phyloP scores from a whole-genome alignment of 495 filamentous ascomycete species.

The Penicillium waksmanii region DNA sequence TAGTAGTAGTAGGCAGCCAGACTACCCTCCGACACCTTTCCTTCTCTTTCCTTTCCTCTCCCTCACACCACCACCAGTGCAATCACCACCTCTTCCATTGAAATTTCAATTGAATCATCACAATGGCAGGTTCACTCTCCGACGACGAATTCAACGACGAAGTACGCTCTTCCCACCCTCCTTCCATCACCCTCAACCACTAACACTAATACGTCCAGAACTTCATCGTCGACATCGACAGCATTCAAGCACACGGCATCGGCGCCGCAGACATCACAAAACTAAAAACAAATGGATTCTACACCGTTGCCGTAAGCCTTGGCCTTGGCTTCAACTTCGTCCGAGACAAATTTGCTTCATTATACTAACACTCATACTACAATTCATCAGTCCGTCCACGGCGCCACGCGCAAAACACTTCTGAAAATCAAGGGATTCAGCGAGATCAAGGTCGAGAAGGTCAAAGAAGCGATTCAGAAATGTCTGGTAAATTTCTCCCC shows the following conservation, averaged over 20 bases:
- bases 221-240: slow-evolving; percentile 76
- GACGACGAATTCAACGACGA: slow-evolving; percentile 5
- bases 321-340: not conserved
- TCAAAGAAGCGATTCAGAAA: slow-evolving; percentile 77
- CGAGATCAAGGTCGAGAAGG: slow-evolving; percentile 79
- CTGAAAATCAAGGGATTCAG: slow-evolving; percentile 81
- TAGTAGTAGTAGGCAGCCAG: too few species aligned
- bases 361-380: not conserved
- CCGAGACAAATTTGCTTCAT: slow-evolving; percentile 1
- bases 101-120: not conserved
- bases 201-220: slow-evolving; percentile 31
- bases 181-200: not conserved
- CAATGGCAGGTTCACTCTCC: not conserved
- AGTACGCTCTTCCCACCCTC: not conserved
- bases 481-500: slow-evolving; percentile 54
- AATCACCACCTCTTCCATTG: not conserved
- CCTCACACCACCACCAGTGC: too few species aligned
- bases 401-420: slow-evolving; percentile 65
- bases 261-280: slow-evolving; percentile 76
- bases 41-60: too few species aligned
- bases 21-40: too few species aligned
- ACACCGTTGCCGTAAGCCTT: slow-evolving; percentile 65
- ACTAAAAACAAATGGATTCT: slow-evolving; percentile 69
- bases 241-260: slow-evolving; percentile 74
- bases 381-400: slow-evolving; percentile 61